These are phyloP conservation scores for Sophora flavescens DNA, from an alignment of 306 rosid genomes.

Conservation along the genomic window DNA sequence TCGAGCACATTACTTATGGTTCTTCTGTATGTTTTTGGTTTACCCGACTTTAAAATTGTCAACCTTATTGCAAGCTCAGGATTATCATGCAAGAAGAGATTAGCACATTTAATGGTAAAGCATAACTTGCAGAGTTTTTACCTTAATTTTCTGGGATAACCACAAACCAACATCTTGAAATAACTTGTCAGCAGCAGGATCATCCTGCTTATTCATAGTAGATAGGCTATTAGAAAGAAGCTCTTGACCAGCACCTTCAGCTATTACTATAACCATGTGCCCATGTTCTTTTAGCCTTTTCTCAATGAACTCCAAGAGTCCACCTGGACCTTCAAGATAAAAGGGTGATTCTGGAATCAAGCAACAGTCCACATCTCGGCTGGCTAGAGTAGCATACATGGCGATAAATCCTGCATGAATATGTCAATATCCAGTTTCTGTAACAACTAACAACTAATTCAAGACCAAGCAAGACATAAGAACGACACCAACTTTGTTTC, in stretches of 20 bases:
- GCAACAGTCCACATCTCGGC: conserved; percentile 84
- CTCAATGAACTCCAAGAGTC: conserved; percentile 67
- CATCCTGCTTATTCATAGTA: conserved; percentile 50
- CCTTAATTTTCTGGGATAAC: conserved; percentile 74
- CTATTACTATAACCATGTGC: conserved; percentile 83
- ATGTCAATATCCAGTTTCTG: conserved; percentile 7
- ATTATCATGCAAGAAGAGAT: background rate
- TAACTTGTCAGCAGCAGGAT: conserved; percentile 63
- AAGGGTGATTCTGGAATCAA: conserved; percentile 84
- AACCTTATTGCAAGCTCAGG: background rate
- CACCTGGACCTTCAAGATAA: conserved; percentile 75
- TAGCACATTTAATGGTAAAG: background rate
- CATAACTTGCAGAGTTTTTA: conserved; percentile 30
- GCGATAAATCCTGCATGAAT: conserved; percentile 69
- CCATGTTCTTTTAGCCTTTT: conserved; percentile 69
- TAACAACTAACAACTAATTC: background rate
- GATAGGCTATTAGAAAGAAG: conserved; percentile 49
- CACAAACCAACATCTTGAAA: conserved; percentile 75
- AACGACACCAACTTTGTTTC: background rate
- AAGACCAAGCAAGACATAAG: background rate
- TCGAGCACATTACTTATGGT: background rate
- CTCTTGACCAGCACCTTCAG: conserved; percentile 83
- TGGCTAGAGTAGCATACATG: conserved; percentile 80
- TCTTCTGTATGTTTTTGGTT: background rate
- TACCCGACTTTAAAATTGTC: background rate